A percentile compares a stretch with the other conserved stretches of the same genome.
phyloP scores from a whole-genome alignment of 176 grass and related monocot genomes.

The Zea luxurians region DNA sequence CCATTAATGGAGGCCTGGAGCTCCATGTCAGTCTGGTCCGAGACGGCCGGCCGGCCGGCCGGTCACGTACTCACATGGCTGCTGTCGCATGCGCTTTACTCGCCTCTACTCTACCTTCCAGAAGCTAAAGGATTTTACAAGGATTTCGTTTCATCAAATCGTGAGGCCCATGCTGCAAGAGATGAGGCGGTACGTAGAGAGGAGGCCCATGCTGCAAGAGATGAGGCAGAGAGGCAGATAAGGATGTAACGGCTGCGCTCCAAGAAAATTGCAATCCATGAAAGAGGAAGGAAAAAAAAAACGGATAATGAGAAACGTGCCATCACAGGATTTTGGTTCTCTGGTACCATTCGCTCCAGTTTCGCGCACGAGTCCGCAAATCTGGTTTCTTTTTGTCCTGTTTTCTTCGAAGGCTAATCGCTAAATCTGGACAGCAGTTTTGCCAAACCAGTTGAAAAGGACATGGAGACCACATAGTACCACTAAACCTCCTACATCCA shows the following conservation, averaged over 20 bases:
- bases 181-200: neutral
- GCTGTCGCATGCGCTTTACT: neutral
- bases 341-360: neutral
- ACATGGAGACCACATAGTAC: neutral
- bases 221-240: slow-evolving; percentile 19
- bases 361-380: neutral
- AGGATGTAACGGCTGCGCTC: slow-evolving; percentile 43
- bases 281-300: neutral
- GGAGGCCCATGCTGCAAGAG: too few relatives aligned
- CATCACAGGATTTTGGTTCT: slow-evolving; percentile 28
- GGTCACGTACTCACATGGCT: slow-evolving; percentile 37
- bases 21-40: neutral
- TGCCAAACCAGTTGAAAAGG: slow-evolving; percentile 1
- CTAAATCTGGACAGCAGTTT: slow-evolving; percentile 6
- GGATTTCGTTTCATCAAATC: slow-evolving; percentile 41
- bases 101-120: slow-evolving; percentile 14
- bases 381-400: neutral
- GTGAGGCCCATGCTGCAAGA: slow-evolving; percentile 44
- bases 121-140: neutral
- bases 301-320: slow-evolving; percentile 28
- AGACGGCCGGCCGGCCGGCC: slow-evolving; percentile 9
- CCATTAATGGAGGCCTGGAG: slow-evolving; percentile 12
- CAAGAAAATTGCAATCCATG: slow-evolving; percentile 29
- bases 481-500: neutral
- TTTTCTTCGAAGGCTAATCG: neutral